Evolutionary conservation across 805 yeast species (phyloP).

Genomic region (Ogataea philodendri): DNA sequence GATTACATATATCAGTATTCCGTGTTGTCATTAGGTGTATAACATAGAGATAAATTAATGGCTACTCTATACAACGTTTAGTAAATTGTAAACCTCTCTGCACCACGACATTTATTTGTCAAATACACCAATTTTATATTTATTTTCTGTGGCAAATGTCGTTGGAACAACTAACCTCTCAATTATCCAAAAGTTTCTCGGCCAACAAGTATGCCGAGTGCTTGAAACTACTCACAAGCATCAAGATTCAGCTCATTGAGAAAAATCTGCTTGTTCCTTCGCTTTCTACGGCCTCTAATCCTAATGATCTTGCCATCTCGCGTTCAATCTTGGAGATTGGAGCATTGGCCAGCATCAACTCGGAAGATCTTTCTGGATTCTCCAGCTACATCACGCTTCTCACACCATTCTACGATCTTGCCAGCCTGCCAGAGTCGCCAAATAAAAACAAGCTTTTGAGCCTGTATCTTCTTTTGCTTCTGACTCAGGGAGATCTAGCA

Average conservation of each 20-base stretch:
- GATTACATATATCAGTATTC: conserved; percentile 3
- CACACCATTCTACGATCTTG: conserved; percentile 67
- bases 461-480: conserved; percentile 68
- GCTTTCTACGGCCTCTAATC: conserved; percentile 38
- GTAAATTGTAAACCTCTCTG: too few relatives aligned
- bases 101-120: too few relatives aligned
- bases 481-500: conserved; percentile 82
- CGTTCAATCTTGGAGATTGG: conserved; percentile 86
- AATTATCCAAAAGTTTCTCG: conserved; percentile 64
- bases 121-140: too few relatives aligned
- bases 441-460: conserved; percentile 74
- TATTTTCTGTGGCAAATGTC: conserved; percentile 42
- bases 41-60: conserved; percentile 1
- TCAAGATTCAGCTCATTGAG: conserved; percentile 77
- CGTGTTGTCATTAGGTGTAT: background rate
- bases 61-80: background rate
- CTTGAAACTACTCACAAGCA: conserved; percentile 58
- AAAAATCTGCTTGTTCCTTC: conserved; percentile 73
- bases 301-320: conserved; percentile 72
- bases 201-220: conserved; percentile 61
- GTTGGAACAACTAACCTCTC: conserved; percentile 65
- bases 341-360: conserved; percentile 72
- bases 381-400: conserved; percentile 72
- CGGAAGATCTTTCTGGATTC: conserved; percentile 60
- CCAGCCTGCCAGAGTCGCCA: conserved; percentile 38